Percentiles rank a stretch among this genome's conserved stretches.
These are phyloP conservation scores for Malus hybrid DNA, from an alignment of 331 rosid genomes.

Conservation along the genomic window DNA sequence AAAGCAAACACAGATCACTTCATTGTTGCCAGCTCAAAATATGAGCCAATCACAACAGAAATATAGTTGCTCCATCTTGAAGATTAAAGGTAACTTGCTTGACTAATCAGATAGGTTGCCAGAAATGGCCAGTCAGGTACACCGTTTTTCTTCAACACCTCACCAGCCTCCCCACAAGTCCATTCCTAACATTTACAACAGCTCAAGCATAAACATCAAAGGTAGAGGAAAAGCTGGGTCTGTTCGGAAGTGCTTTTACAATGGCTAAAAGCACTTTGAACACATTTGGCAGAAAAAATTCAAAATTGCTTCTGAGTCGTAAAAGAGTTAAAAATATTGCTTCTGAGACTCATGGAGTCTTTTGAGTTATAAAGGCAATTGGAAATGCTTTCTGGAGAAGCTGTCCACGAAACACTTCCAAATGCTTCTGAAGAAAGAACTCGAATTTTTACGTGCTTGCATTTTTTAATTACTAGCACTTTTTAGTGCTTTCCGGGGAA, in stretches of 20 bases:
- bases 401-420: not conserved
- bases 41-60: too few species aligned
- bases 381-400: not conserved
- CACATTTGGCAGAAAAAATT: not conserved
- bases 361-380: not conserved
- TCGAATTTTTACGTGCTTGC: too few species aligned
- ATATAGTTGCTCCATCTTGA: slow-evolving; percentile 89
- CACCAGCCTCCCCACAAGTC: slow-evolving; percentile 64
- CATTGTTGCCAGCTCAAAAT: too few species aligned
- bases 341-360: too few species aligned
- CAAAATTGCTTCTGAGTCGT: not conserved
- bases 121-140: slow-evolving; percentile 95
- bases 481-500: too few species aligned
- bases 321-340: too few species aligned
- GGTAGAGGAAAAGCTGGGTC: too few species aligned
- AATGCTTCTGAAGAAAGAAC: not conserved
- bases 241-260: too few species aligned
- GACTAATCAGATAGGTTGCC: slow-evolving; percentile 88
- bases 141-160: slow-evolving; percentile 55
- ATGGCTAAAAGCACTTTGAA: not conserved
- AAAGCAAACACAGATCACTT: too few species aligned
- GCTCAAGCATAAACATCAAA: not conserved
- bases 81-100: slow-evolving; percentile 72
- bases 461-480: too few species aligned
- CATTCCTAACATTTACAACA: slow-evolving; percentile 49